Evolutionary conservation across 148 eudicot genomes (phyloP), one percentile per base, ranked within the genome.

Genomic region (Amaranthus cruentus): DNA sequence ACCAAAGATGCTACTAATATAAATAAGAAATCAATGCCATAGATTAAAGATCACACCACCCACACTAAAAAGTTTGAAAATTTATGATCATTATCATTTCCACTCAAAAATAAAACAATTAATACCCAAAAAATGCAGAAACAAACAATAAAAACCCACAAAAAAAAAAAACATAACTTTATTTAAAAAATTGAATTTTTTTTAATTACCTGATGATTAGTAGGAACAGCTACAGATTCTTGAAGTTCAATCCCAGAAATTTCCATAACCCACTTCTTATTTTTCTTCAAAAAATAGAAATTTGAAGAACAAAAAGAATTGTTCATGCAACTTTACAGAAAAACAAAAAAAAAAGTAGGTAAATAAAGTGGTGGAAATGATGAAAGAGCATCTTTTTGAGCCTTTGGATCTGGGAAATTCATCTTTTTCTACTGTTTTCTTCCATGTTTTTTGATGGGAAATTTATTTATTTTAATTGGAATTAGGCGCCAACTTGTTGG

Each of bases 301-400:
- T 50, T 13, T 18, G 3, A 50, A 43, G 5, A 65, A 58, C 55
- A 10, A 50, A 58, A 50, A 7, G 15, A 15, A 66, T 78, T 73
- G n/a, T 55, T 55, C 66, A 62, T 28, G 63, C 73, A 79, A 54
- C 42, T 54, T 70, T 62, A 14, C 9, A 66, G 21, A 55, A 74
- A 28, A 52, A 62, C 62, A 54, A 47, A 64, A 59, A 64, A 73
- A 47, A 78, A 59, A 47, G 43, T 58, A 73, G 57, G 62, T 3
- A 77, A 79, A 69, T 69, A 69, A 67, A 70, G 47, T 63, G 49
- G n/a, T 44, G 48, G 62, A 54, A 53, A 68, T 69, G 60, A 69
- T 59, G 47, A 58, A 66, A 66, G 47, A 55, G 82, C 77, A 80
- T 80, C 72, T 75, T 75, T 80, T 75, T 70, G 66, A 70, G 79